Evolutionary conservation across 345 rosid genomes (phyloP), one percentile per base, ranked within the genome.

Genomic region (Noccaea caerulescens): DNA sequence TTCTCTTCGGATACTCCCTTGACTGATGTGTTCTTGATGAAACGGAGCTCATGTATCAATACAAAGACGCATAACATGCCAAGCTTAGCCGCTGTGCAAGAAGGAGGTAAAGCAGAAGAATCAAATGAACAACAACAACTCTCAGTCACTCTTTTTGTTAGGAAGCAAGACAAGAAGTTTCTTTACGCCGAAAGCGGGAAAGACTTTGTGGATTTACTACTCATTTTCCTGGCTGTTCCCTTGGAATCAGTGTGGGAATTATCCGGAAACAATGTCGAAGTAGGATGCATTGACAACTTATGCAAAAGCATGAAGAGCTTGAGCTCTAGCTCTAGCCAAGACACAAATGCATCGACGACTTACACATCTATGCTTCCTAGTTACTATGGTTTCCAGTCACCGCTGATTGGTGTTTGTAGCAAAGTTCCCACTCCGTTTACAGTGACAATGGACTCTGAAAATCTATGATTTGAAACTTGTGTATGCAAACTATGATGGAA

Each of bases 11-110:
- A 51, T 8, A 51, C 69, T 30, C 69, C 69, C 20, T 61, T 71
- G 67, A 72, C 62, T 6, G 76, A 72, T 60, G 61, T 16, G 2
- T 53, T 72, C 49, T 45, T 72, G 51, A 14, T 0, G 45, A 72
- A 61, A 41, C 32, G 16, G 1, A 49, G 33, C 43, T 52, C 59
- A 7, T 37, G 32, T 25, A 16, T 5, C 9, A 51, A 51, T 9
- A 37, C 59, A 66, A 66, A 16, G 68, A 14, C 32, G 8, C 55
- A 32, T 63, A 46, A 46, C 43, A 46, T 30, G 50, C 27, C 61
- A 14, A 10, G 13, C 11, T 14, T 36, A 27, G 34, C 25, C 6
- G 11, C 30, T 0, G 3, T 11, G 16, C 36, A 6, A n/a, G 8
- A 6, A 2, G 23, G 52, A 30, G 25, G 11, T n/a, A 9, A 27